Evolutionary conservation across 1,139 yeast genomes (phyloP).

Genomic region (Yamadazyma aaseri): DNA sequence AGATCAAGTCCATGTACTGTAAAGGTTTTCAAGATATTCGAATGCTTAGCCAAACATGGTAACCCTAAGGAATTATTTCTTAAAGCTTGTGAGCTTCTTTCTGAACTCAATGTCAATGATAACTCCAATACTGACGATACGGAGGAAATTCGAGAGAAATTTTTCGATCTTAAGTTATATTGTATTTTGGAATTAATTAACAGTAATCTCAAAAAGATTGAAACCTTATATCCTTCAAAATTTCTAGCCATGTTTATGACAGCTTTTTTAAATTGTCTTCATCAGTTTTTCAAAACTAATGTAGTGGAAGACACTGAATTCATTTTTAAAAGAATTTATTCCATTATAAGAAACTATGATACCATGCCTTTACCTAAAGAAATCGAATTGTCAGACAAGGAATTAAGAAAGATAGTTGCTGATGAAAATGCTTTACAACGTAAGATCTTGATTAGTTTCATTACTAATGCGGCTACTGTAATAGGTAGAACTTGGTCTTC

Average conservation of each 20-base stretch:
- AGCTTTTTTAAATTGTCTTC: constrained; percentile 51
- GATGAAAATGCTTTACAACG: constrained; percentile 58
- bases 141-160: constrained; percentile 24
- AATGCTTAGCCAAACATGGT: constrained; percentile 60
- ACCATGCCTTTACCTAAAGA: constrained; percentile 44
- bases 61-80: constrained; percentile 78
- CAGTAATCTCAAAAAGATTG: constrained; percentile 51
- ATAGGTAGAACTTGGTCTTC: constrained; percentile 25
- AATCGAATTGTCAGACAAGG: constrained; percentile 30
- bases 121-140: constrained; percentile 18
- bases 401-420: constrained; percentile 37
- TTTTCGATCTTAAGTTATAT: constrained; percentile 59
- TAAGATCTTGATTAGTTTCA: constrained; percentile 40
- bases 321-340: constrained; percentile 57
- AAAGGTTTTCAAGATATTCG: constrained; percentile 51
- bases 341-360: constrained; percentile 64
- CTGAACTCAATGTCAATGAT: constrained; percentile 22
- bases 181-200: constrained; percentile 60
- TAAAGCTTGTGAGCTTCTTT: constrained; percentile 62
- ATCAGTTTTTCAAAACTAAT: constrained; percentile 29
- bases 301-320: constrained; percentile 35
- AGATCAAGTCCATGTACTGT: constrained; percentile 35
- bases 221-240: constrained; percentile 72
- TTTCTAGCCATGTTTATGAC: constrained; percentile 67
- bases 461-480: constrained; percentile 45